Evolutionary conservation across 192 early-diverging fungal genomes (phyloP), one percentile per base, ranked within the genome.

Genomic region (Rhizophagus sp.): DNA sequence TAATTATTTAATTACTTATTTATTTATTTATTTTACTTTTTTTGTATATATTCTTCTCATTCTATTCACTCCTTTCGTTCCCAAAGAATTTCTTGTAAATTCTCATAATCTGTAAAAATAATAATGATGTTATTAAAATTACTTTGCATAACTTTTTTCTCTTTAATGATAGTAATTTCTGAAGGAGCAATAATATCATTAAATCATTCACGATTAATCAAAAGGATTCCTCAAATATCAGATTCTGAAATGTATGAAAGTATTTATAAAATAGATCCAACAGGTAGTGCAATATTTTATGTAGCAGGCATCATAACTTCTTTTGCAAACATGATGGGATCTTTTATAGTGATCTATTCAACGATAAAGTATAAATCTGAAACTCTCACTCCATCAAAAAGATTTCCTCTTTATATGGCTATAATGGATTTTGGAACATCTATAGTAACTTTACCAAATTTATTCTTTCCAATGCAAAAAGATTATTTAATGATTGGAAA

Each of bases 371-470:
- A 61, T 12, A 30, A 13, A 2, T 30, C 41, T 8, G 66, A 68
- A 25, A 9, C 2, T 19, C 70, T 80, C 22, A 57, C 79, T 5
- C 44, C 79, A 41, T 41, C 79, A n/a, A 75, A 80, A 50, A 75
- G 79, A 25, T 80, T 80, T 70, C 79, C 79, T 36, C 17, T 80
- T 17, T 80, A 80, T 62, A 80, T 80, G 67, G 64, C 79, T 19
- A 17, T 75, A 39, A 30, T 80, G 17, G 79, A 80, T 52, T 44
- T 57, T 50, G n/a, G 24, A 13, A 69, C 49, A 4, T 39, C 70
- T 24, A 11, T 80, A 2, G 22, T 68, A 33, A 80, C 33, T 62
- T 34, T 80, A 30, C 44, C 57, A 57, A 76, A 80, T 63, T 62
- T 76, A 22, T 24, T 80, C 41, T 80, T 74, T 19, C 71, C 79